Percentiles rank a stretch among this genome's conserved stretches.
These are phyloP conservation scores for Melaleuca quinquenervia DNA, from an alignment of 345 rosid species.

Conservation along the genomic window DNA sequence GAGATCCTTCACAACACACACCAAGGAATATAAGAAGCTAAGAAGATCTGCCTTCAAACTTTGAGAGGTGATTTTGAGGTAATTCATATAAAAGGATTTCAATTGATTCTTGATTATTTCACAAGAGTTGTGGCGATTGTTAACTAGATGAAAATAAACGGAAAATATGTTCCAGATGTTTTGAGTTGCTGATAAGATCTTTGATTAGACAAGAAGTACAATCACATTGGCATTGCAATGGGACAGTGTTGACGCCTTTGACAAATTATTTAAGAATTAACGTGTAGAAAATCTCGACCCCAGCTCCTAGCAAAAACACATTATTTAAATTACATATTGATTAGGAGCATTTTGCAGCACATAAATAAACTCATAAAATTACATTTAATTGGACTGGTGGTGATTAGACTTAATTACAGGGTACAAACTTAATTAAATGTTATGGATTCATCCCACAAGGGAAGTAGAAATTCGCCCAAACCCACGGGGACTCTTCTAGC, in stretches of 20 bases:
- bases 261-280: neutral
- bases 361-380: neutral
- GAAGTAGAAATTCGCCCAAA: neutral
- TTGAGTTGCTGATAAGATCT: neutral
- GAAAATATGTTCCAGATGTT: neutral
- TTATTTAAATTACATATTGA: neutral
- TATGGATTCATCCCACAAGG: neutral
- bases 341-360: neutral
- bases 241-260: neutral
- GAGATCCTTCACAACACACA: neutral
- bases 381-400: neutral
- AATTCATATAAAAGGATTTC: neutral
- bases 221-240: neutral
- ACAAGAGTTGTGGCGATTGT: neutral
- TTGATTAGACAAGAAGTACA: neutral
- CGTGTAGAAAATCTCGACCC: too few relatives aligned
- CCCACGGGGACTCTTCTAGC: neutral
- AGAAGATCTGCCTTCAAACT: neutral
- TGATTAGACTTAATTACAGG: neutral
- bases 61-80: neutral
- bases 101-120: neutral
- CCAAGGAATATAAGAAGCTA: constrained; percentile 1
- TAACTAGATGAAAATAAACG: too few relatives aligned
- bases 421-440: neutral
- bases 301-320: neutral